Evolutionary conservation across 768 basidiomycete genomes (phyloP).

Genomic region (Termitomyces bulborhizus): DNA sequence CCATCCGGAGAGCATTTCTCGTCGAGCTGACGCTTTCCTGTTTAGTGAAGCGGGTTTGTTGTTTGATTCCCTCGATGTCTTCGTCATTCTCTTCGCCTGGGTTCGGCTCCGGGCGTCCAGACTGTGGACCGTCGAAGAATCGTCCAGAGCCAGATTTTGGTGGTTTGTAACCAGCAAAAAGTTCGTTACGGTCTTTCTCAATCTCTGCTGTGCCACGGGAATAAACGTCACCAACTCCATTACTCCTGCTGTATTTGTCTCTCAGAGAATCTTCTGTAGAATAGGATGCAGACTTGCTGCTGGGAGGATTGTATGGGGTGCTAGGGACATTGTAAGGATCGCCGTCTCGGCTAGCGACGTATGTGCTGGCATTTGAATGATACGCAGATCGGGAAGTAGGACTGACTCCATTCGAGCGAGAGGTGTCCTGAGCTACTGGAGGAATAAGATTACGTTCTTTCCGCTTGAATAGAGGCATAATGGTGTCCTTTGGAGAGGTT

Average conservation of each 20-base stretch:
- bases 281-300: slow-evolving; percentile 11
- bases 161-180: slow-evolving; percentile 72
- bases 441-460: slow-evolving; percentile 65
- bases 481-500: slow-evolving; percentile 12
- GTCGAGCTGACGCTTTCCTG: slow-evolving; percentile 89
- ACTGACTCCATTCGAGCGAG: slow-evolving; percentile 24
- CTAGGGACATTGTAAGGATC: slow-evolving; percentile 46
- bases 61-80: slow-evolving; percentile 92
- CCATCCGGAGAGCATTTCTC: slow-evolving; percentile 87
- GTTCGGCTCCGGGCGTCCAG: slow-evolving; percentile 34
- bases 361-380: slow-evolving; percentile 53
- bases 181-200: slow-evolving; percentile 62
- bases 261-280: slow-evolving; percentile 17
- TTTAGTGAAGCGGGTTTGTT: slow-evolving; percentile 82
- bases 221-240: slow-evolving; percentile 58
- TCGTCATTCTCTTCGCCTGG: slow-evolving; percentile 77
- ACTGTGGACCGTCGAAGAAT: slow-evolving; percentile 60
- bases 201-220: slow-evolving; percentile 54
- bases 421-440: slow-evolving; percentile 38
- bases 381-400: slow-evolving; percentile 31
- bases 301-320: slow-evolving; percentile 39
- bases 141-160: slow-evolving; percentile 52
- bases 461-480: slow-evolving; percentile 66
- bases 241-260: slow-evolving; percentile 47
- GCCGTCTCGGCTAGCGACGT: slow-evolving; percentile 60